A percentile compares a stretch with the other conserved stretches of the same genome.
Evolutionary conservation across 139 green algal species (phyloP).

Genomic region (Edaphochlamys debaryana): DNA sequence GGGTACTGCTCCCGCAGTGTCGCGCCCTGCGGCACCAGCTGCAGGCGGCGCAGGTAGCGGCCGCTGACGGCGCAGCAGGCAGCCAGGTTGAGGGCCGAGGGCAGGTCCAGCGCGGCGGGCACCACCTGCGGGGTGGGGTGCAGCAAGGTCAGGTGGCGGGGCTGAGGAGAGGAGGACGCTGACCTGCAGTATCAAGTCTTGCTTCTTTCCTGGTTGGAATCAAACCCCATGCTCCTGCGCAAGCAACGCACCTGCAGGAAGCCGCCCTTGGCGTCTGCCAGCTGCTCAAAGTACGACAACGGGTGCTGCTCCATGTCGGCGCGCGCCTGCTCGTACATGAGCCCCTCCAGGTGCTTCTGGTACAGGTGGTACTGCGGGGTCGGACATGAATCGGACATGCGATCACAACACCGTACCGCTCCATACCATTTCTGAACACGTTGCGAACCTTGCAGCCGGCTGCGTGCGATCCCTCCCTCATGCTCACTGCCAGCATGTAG

Average conservation of each 20-base stretch:
- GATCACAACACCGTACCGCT: no score
- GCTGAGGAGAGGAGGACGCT: no score
- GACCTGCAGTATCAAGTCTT: no score
- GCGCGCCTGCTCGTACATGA: conserved; percentile 19
- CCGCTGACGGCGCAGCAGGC: conserved; percentile 30
- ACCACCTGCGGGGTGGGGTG: not conserved
- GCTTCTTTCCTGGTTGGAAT: no score
- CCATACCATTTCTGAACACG: no score
- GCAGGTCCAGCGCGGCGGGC: not conserved
- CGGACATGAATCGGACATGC: no score
- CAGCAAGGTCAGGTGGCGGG: no score
- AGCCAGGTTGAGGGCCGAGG: not conserved
- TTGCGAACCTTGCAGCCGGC: no score
- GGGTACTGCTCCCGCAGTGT: conserved; percentile 8
- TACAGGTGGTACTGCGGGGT: conserved; percentile 39
- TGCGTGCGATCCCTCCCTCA: no score
- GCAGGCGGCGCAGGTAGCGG: conserved; percentile 27
- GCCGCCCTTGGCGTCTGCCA: conserved; percentile 15
- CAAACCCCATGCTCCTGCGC: no score
- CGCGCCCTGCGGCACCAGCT: conserved; percentile 3
- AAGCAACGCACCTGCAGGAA: conserved; percentile 5
- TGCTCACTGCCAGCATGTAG: conserved; percentile 29
- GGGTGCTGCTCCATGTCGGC: conserved; percentile 27
- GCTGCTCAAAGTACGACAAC: not conserved
- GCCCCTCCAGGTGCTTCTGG: conserved; percentile 34